Conservation (phyloP, 2,329 filamentous ascomycete species). For the Penicillium sp. region DNA sequence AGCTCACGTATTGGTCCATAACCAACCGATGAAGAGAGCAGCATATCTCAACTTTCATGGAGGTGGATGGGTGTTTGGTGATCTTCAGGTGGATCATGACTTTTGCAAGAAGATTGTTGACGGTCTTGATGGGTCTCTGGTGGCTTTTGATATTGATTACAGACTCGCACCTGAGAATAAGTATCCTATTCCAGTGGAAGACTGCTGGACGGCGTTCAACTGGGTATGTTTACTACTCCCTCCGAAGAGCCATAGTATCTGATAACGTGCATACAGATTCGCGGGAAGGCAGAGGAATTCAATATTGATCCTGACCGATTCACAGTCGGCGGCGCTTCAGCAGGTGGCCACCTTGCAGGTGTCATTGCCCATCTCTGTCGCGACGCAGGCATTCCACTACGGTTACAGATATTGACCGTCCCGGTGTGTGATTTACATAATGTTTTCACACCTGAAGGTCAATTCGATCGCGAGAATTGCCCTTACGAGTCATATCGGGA, state of each 20-base stretch:
- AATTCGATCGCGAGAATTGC: constrained; percentile 39
- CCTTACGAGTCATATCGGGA: constrained; percentile 47
- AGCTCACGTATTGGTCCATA: constrained; percentile 25
- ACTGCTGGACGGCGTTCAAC: constrained; percentile 46
- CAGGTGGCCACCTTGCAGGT: constrained; percentile 45
- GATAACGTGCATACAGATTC: too few relatives aligned
- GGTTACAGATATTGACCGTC: constrained; percentile 43
- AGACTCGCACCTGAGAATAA: constrained; percentile 45
- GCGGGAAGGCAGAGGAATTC: constrained; percentile 37
- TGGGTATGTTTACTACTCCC: constrained; percentile 40
- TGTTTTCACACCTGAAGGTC: constrained; percentile 40
- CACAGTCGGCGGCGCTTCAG: constrained; percentile 45
- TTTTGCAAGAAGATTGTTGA: constrained; percentile 48
- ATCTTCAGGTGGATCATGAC: constrained; percentile 42
- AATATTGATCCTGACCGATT: constrained; percentile 40
- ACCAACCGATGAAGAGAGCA: constrained; percentile 37
- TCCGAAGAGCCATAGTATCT: too few relatives aligned
- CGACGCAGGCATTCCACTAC: constrained; percentile 39
- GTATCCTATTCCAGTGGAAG: constrained; percentile 44
- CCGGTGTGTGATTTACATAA: constrained; percentile 43
- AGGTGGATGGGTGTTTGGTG: constrained; percentile 51
- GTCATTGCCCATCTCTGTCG: constrained; percentile 45
- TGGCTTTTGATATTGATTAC: constrained; percentile 52
- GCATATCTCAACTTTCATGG: constrained; percentile 50
- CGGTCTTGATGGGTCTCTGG: constrained; percentile 41